Evolutionary conservation across 768 basidiomycete genomes (phyloP).

Genomic region (Leccinum disarticulatum): DNA sequence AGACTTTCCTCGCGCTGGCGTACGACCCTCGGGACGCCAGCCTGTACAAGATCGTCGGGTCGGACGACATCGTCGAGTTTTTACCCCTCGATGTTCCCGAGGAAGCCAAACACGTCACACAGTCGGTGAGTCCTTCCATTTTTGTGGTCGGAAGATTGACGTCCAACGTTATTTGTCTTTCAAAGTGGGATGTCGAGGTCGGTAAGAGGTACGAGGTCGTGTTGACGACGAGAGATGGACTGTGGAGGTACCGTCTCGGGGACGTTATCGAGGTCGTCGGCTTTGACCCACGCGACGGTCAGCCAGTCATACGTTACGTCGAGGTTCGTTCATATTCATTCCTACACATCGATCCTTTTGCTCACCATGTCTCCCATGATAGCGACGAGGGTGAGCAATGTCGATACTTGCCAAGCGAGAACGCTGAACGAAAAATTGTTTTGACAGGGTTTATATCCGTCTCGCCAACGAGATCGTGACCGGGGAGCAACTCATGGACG

Average conservation of each 20-base stretch:
- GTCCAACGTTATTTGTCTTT: background rate
- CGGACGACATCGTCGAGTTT: conserved; percentile 26
- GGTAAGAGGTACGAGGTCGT: conserved; percentile 21
- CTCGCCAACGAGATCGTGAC: conserved; percentile 26
- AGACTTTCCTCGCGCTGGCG: conserved; percentile 22
- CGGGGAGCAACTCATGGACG: conserved; percentile 20
- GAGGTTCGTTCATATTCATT: conserved; percentile 13
- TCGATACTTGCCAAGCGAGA: background rate
- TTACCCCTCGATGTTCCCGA: conserved; percentile 20
- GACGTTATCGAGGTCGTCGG: conserved; percentile 25
- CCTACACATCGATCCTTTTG: background rate
- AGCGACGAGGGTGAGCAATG: conserved; percentile 25
- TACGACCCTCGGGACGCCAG: conserved; percentile 25
- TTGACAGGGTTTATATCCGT: conserved; percentile 15
- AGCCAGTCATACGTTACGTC: conserved; percentile 23
- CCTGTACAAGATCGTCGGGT: conserved; percentile 25
- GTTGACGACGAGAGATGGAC: conserved; percentile 26
- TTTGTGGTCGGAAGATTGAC: no score
- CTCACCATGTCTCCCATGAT: background rate
- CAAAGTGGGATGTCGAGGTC: conserved; percentile 22
- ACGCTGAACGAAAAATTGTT: background rate
- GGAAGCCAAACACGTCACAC: conserved; percentile 19
- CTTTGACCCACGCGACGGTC: conserved; percentile 23
- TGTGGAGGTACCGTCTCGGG: conserved; percentile 25
- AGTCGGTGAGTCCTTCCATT: conserved; percentile 12